Evolutionary conservation across 371 early-diverging fungal species (phyloP).

Genomic region (Lichtheimia ramosa): DNA sequence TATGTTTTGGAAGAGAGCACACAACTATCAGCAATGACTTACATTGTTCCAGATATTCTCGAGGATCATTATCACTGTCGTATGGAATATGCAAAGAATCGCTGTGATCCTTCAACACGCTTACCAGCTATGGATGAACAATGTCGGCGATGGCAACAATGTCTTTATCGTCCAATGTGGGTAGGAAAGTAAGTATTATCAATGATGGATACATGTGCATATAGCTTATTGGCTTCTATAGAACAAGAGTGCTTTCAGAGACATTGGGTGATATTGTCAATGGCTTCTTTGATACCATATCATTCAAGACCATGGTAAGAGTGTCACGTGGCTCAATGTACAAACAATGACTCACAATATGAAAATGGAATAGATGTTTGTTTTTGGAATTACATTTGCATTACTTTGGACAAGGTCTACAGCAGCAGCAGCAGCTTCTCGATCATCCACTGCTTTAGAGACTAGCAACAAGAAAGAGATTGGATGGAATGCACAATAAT

Average conservation of each 20-base stretch:
- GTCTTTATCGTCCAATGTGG: conserved; percentile 19
- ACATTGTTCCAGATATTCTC: conserved; percentile 5
- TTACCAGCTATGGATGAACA: conserved; percentile 15
- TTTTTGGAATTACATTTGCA: not conserved
- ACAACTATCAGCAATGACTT: not conserved
- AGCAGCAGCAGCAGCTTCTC: not conserved
- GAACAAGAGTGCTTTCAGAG: conserved; percentile 19
- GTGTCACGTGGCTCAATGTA: not conserved
- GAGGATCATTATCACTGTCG: conserved; percentile 12
- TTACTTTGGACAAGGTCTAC: not conserved
- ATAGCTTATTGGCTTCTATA: not conserved
- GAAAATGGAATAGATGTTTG: not conserved
- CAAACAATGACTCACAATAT: not conserved
- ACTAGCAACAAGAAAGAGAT: not conserved
- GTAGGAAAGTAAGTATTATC: conserved; percentile 14
- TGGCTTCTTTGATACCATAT: conserved; percentile 19
- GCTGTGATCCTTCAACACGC: conserved; percentile 16
- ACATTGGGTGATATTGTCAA: conserved; percentile 21
- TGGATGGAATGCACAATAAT: not conserved
- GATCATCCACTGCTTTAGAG: not conserved
- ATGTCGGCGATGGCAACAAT: conserved; percentile 21
- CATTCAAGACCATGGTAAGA: conserved; percentile 18
- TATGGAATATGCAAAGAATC: conserved; percentile 11
- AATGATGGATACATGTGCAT: not conserved
- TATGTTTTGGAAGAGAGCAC: conserved; percentile 7